These are phyloP conservation scores for Phanerodontia chrysosporium DNA, from an alignment of 768 basidiomycete genomes.

Conservation along the genomic window DNA sequence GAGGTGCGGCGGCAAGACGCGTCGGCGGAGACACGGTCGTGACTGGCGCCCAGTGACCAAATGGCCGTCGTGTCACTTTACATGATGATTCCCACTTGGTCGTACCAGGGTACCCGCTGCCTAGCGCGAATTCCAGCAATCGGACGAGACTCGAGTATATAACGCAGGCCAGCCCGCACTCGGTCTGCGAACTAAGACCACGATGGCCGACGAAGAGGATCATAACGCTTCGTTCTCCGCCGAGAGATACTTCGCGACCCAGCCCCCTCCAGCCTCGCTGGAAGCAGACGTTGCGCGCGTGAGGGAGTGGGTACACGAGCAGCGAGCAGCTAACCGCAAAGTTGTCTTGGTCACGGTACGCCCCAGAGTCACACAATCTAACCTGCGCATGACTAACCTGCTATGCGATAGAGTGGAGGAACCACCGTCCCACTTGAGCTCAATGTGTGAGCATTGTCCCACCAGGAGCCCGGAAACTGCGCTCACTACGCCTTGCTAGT, in stretches of 20 bases:
- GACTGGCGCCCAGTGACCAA: not conserved
- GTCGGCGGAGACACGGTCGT: not conserved
- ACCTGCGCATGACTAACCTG: conserved; percentile 3
- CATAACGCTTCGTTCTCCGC: conserved; percentile 59
- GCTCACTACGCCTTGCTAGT: conserved; percentile 40
- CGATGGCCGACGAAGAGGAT: conserved; percentile 7
- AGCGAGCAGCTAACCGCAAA: conserved; percentile 57
- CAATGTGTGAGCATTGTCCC: conserved; percentile 78
- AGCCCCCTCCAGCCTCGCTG: conserved; percentile 71
- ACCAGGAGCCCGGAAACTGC: conserved; percentile 2
- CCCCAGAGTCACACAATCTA: conserved; percentile 6
- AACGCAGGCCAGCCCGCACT: not conserved
- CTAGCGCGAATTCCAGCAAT: not conserved
- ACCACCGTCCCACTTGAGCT: conserved; percentile 97
- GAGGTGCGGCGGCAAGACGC: no score
- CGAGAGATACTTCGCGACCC: conserved; percentile 86
- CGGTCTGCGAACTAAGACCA: not conserved
- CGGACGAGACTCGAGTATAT: conserved; percentile 6
- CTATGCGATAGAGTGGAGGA: conserved; percentile 76
- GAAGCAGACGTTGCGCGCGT: conserved; percentile 63
- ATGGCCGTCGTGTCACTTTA: not conserved
- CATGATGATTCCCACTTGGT: not conserved
- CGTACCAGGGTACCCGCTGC: not conserved
- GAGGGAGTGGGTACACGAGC: conserved; percentile 64
- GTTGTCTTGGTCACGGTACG: conserved; percentile 94